Conservation (phyloP, 805 yeast species). For the Candida andamanensis region DNA sequence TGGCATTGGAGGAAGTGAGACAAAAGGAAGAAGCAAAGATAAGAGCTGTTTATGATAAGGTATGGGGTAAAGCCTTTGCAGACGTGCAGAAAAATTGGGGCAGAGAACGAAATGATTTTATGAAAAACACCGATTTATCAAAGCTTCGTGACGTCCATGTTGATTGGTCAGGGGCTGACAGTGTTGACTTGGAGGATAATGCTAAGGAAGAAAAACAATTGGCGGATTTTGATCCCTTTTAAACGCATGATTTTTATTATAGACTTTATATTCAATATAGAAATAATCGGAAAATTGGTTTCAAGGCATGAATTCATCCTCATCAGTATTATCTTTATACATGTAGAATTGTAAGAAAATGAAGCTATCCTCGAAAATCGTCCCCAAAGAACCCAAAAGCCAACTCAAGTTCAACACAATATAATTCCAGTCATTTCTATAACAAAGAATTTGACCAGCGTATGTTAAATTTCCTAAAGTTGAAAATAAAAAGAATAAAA, state of each 20-base stretch:
- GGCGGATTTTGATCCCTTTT: conserved; percentile 38
- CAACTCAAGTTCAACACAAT: conserved; percentile 62
- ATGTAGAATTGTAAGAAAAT: conserved; percentile 65
- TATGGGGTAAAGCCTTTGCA: conserved; percentile 75
- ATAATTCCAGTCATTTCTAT: conserved; percentile 57
- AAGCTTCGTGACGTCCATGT: conserved; percentile 46
- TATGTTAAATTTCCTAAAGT: conserved; percentile 72
- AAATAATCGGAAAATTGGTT: neutral
- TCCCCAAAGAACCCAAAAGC: conserved; percentile 76
- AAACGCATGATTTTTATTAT: neutral
- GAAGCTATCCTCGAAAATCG: conserved; percentile 62
- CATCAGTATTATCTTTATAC: conserved; percentile 36
- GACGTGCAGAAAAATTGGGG: conserved; percentile 72
- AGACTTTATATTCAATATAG: neutral
- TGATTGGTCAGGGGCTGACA: conserved; percentile 67
- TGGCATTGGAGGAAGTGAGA: conserved; percentile 74
- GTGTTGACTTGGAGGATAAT: conserved; percentile 22
- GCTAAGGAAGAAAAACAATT: conserved; percentile 26
- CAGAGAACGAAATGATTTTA: conserved; percentile 60
- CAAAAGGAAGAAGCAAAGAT: conserved; percentile 57
- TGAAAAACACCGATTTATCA: conserved; percentile 71
- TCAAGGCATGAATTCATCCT: conserved; percentile 6
- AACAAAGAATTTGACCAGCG: conserved; percentile 66
- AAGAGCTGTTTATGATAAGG: conserved; percentile 59
- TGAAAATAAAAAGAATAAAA: conserved; percentile 71